Base-by-base conservation (phyloP, 192 early-diverging fungal genomes). In the Entomortierella lignicola region DNA sequence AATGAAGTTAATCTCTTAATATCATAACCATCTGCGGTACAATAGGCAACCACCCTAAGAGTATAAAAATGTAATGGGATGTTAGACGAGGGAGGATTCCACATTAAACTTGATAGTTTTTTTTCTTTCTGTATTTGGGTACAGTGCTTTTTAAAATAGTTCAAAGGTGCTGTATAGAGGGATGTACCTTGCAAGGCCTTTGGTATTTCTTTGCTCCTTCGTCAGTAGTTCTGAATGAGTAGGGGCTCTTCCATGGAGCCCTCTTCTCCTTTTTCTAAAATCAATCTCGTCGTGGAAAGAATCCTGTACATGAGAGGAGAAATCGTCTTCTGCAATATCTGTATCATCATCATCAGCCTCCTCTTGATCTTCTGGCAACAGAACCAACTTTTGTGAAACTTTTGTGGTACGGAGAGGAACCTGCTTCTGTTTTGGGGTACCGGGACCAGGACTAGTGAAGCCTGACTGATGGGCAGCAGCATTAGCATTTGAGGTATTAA, bases 351-450 rank as follows among this genome's bases (percentile, higher is more conserved):
- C 62, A 4, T 72, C 66, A 8, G 57, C 51, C 20, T 63, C 54
- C 23, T 81, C 72, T 32, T 60, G 69, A 39, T 81, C 75, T 57
- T 82, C 81, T 13, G 96, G 96, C 30, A 97, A 85, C 29, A 97
- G 83, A 8, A 94, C 92, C 12, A 97, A 85, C 85, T 96, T 97
- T 79, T 95, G 94, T 12, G 94, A 93, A 29, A 90, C 90, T 71
- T 97, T 97, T 52, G 94, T 94, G 17, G 93, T 97, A 63, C 96
- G 85, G 44, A 91, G 85, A 23, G 92, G 93, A 21, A 87, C 84
- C 60, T 77, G 89, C 74, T 70, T 80, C 43, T 80, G 86, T 66
- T 65, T 72, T 23, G 63, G 72, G 23, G 70, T 64, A 37, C 31
- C 55, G 21, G 71, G 61, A 6, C 66, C 60, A 26, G 68, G 70